Base-by-base conservation (phyloP, 83 land plant species). In the Diphasiastrum complanatum region DNA sequence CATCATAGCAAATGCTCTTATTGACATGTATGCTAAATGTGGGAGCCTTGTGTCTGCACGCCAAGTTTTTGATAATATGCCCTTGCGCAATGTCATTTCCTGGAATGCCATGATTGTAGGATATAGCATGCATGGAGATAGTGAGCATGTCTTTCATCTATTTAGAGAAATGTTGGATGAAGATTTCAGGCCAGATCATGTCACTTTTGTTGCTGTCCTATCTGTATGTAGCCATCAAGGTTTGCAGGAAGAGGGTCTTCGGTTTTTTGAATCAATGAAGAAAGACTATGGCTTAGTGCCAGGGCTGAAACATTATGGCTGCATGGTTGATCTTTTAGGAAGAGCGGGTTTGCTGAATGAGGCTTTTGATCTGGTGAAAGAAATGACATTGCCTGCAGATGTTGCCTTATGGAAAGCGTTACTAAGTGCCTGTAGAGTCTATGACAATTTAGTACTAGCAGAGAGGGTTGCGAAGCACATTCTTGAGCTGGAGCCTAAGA, bases 21-120 rank as follows among this genome's bases (percentile, higher is more conserved):
- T 78, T 45, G 76, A 78, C 54, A 75, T 81, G 81, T 81, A 81
- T 47, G 75, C 75, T 31, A 81, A 81, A 46, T 75, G 81, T 68
- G 79, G 81, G 45, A 69, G 65, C 28, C 40, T 51, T 3, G 23
- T 0, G 3, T 75, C 74, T 51, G 85, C 70, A 22, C 50, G 35
- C 52, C 50, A 20, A 18, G 76, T 63, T 34, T 81, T 81, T 68
- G 62, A 71, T n/a, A 49, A 53, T 23, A 63, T 62, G 28, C 18
- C 30, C 14, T 53, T 64, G 33, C 74, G 61, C 38, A 78, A 81
- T 75, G 81, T 78, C 19, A 59, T 78, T 24, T 74, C 79, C 0
- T 81, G 85, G 85, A 74, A 73, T 19, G 73, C 79, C 31, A 51
- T 81, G 60, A 68, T 81, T 31, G 64, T 76, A 35, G 85, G 85